Evolutionary conservation across 192 early-diverging fungal species (phyloP).

Genomic region (Gryganskiella cystojenkinii): DNA sequence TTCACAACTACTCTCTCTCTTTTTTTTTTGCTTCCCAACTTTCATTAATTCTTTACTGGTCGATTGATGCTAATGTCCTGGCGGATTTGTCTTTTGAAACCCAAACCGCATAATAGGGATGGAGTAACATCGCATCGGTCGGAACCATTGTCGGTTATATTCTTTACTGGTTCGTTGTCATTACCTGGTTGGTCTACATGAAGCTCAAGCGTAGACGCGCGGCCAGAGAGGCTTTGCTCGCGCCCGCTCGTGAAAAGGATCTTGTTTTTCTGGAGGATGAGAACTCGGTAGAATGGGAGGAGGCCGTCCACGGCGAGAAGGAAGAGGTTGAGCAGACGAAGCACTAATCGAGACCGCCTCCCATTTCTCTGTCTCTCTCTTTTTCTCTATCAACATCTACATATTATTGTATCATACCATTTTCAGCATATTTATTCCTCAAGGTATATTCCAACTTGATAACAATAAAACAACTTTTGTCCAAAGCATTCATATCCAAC

Average conservation of each 20-base stretch:
- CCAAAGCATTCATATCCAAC: too few species aligned
- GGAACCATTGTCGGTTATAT: constrained; percentile 81
- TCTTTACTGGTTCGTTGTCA: constrained; percentile 78
- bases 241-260: not conserved
- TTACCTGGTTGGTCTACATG: constrained; percentile 58
- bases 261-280: constrained; percentile 2
- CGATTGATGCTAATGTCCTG: not conserved
- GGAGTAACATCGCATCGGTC: constrained; percentile 78
- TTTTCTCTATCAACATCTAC: too few species aligned
- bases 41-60: not conserved
- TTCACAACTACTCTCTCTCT: not conserved
- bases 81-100: not conserved
- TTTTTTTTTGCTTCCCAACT: not conserved
- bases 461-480: too few species aligned
- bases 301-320: too few species aligned
- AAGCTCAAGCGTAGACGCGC: constrained; percentile 30
- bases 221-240: not conserved
- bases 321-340: too few species aligned
- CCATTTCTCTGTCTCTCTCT: too few species aligned
- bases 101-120: constrained; percentile 56
- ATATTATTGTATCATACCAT: too few species aligned
- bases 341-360: too few species aligned
- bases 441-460: too few species aligned
- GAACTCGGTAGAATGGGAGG: too few species aligned
- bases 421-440: too few species aligned